Conservation (phyloP, 768 basidiomycete species). For the Agrocybe pediades region DNA sequence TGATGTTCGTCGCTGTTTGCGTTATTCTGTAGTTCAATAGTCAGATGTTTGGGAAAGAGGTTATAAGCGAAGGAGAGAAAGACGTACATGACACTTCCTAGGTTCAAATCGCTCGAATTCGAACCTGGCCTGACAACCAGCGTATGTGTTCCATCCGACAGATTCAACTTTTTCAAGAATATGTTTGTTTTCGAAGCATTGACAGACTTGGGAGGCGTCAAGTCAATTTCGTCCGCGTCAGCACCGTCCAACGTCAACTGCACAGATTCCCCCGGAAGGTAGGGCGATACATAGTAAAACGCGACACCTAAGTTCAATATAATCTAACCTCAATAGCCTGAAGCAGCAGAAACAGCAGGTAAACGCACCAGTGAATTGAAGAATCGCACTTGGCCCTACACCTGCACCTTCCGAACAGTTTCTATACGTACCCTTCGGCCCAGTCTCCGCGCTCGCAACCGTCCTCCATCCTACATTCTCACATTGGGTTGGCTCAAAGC, state of each 20-base stretch:
- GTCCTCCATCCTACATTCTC: not conserved
- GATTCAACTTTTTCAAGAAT: not conserved
- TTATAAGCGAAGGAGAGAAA: not conserved
- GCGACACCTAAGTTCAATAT: not conserved
- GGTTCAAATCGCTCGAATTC: not conserved
- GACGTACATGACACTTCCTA: not conserved
- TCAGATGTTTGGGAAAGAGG: not conserved
- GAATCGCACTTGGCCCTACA: not conserved
- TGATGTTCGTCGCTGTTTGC: not conserved
- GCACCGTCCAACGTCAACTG: not conserved
- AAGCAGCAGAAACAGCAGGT: not conserved
- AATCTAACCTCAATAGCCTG: not conserved
- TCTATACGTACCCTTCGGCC: not conserved
- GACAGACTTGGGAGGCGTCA: not conserved
- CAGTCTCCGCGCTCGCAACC: not conserved
- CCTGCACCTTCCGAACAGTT: not conserved
- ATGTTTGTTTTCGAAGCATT: not conserved
- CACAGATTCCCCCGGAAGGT: not conserved
- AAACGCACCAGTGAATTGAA: not conserved
- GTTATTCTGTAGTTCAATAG: not conserved
- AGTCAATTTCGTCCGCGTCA: not conserved
- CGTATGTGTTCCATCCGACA: not conserved
- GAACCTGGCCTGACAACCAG: not conserved
- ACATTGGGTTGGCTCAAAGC: not conserved
- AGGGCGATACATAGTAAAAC: not conserved